phyloP scores from a whole-genome alignment of 805 yeast species.

The Hanseniaspora thailandica region DNA sequence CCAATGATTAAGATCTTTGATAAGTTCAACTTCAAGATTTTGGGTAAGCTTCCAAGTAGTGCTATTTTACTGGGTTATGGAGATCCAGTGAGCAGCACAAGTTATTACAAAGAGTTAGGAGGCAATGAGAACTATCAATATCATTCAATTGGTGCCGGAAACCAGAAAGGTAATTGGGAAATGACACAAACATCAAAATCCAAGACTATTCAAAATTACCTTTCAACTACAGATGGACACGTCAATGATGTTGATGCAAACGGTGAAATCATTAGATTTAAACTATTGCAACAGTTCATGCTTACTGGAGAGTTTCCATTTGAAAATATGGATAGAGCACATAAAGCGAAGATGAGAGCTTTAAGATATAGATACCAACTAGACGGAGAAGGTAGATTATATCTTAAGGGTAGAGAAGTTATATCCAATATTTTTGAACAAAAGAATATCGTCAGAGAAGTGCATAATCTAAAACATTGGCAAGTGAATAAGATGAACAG shows the following conservation, averaged over 20 bases:
- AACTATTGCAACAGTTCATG: slow-evolving; percentile 62
- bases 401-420: slow-evolving; percentile 74
- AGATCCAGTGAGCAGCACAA: slow-evolving; percentile 73
- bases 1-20: slow-evolving; percentile 75
- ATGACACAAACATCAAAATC: neutral
- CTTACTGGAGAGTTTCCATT: slow-evolving; percentile 75
- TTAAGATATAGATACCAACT: slow-evolving; percentile 14
- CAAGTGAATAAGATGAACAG: slow-evolving; percentile 86
- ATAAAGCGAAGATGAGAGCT: slow-evolving; percentile 76
- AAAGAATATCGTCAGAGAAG: slow-evolving; percentile 55
- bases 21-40: slow-evolving; percentile 56
- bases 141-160: neutral
- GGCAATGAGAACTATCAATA: slow-evolving; percentile 23
- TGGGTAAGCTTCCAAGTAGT: slow-evolving; percentile 77
- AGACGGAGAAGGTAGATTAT: slow-evolving; percentile 53
- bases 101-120: slow-evolving; percentile 64
- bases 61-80: slow-evolving; percentile 79
- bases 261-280: slow-evolving; percentile 43
- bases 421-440: slow-evolving; percentile 65
- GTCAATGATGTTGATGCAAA: slow-evolving; percentile 13
- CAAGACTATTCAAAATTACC: slow-evolving; percentile 10
- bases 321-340: slow-evolving; percentile 65
- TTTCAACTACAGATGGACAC: slow-evolving; percentile 13
- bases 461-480: slow-evolving; percentile 60
- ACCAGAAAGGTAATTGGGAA: neutral